Evolutionary conservation across 2,329 filamentous ascomycete genomes (phyloP).

Genomic region (Ceratocystis papillata): DNA sequence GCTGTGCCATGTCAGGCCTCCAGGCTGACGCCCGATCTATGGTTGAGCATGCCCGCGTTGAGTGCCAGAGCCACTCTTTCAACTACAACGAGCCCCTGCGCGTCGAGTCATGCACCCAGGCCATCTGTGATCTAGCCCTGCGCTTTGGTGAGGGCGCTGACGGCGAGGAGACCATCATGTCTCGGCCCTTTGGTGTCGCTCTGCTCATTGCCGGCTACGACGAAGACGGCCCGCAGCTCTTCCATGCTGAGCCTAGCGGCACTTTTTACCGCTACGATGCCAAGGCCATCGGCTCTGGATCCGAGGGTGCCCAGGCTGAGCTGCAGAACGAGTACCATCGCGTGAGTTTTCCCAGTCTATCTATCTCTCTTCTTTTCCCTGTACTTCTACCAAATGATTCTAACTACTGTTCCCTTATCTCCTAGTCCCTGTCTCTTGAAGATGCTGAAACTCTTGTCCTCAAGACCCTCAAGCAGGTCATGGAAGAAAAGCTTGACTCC

Average conservation of each 20-base stretch:
- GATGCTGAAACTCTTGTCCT: conserved; percentile 92
- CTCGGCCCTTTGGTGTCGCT: conserved; percentile 89
- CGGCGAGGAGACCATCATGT: conserved; percentile 98
- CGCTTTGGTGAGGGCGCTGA: conserved; percentile 95
- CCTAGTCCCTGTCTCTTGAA: conserved; percentile 72
- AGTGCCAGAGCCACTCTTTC: conserved; percentile 94
- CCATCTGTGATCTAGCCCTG: conserved; percentile 93
- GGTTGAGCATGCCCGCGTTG: conserved; percentile 96
- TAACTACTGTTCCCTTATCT: background rate
- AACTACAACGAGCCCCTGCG: conserved; percentile 93
- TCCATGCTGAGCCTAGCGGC: conserved; percentile 93
- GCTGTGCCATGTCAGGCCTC: conserved; percentile 95
- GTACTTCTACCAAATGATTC: background rate
- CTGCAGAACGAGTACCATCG: conserved; percentile 98
- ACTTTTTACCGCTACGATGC: conserved; percentile 99
- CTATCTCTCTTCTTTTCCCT: conserved; percentile 1
- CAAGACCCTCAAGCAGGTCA: conserved; percentile 98
- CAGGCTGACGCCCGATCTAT: conserved; percentile 96
- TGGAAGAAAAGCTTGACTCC: conserved; percentile 98
- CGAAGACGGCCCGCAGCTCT: conserved; percentile 92
- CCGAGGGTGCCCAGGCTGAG: conserved; percentile 93
- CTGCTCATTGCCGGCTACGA: conserved; percentile 94
- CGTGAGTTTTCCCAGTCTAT: conserved; percentile 33
- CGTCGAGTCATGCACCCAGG: conserved; percentile 96
- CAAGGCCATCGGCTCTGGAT: conserved; percentile 95